Base-by-base conservation (phyloP, 1,284 basidiomycete genomes). In the Rhizoctonia solani region DNA sequence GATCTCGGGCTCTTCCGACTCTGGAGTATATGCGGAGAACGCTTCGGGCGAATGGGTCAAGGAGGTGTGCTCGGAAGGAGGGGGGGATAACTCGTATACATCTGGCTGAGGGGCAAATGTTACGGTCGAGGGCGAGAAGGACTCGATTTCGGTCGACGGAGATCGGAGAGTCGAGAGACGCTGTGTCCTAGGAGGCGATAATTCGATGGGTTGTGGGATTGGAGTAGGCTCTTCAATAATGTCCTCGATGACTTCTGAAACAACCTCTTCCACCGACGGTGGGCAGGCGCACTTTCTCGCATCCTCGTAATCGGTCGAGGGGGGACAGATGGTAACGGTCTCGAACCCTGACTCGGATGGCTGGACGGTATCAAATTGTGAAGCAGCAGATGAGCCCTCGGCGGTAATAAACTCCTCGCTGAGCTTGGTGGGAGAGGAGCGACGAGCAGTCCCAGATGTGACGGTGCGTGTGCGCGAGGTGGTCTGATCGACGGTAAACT, bases 321-420 rank as follows among this genome's bases (percentile, higher is more conserved):
- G 65, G 6, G 67, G 52, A 44, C 68, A 67, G n/a, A 68, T 47
- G 29, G 56, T 66, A 4, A 66, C 52, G 34, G 56, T 54, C 59
- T 69, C 68, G n/a, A 68, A 71, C 8, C 68, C 72, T 8, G 70
- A 66, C 30, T 53, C 53, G 19, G 63, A 30, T 5, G 65, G 44
- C 41, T 55, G 61, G 6, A 44, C 61, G 23, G 61, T 65, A 27
- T 34, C 30, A 27, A 65, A 65, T 16, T 52, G 47, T 4, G 30
- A 23, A 16, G 50, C 46, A 5, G 25, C 61, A 8, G 61, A 29
- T 6, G 61, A 65, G 23, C 61, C 61, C 27, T 65, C 53, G 13
- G 65, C 65, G 8, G 63, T 66, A n/a, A 66, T 47, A 25, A 66
- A 66, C 44, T 54, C 63, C 19, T 66, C 63, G 63, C 63, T 66